Conservation (phyloP, 1,284 basidiomycete genomes). For the Lentinus polychrous region DNA sequence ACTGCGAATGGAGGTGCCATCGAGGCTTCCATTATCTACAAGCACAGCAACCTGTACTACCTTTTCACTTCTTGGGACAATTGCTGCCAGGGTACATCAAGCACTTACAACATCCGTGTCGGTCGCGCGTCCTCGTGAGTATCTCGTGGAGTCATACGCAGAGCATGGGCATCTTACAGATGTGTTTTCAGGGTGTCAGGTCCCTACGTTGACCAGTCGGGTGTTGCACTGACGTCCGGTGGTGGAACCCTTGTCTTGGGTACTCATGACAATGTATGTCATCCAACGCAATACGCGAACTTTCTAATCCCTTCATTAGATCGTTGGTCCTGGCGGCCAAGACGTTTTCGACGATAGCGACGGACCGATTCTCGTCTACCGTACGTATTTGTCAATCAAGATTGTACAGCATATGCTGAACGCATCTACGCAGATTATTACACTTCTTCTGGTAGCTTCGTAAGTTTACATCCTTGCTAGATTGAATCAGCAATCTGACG, state of each 20-base stretch:
- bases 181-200: constrained; percentile 28
- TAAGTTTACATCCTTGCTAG: not conserved
- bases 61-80: constrained; percentile 52
- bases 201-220: constrained; percentile 40
- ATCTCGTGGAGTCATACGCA: not conserved
- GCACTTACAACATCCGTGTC: constrained; percentile 56
- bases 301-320: constrained; percentile 21
- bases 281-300: not conserved
- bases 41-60: constrained; percentile 42
- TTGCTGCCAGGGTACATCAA: constrained; percentile 44
- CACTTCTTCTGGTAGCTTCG: constrained; percentile 15
- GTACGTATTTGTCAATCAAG: too few species aligned
- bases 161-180: not conserved
- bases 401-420: too few species aligned
- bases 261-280: constrained; percentile 35
- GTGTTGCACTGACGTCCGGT: constrained; percentile 38
- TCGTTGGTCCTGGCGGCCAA: constrained; percentile 42
- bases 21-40: constrained; percentile 41
- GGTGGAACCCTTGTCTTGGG: constrained; percentile 48
- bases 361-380: constrained; percentile 35
- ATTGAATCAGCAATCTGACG: not conserved
- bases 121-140: constrained; percentile 39
- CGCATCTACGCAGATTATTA: not conserved
- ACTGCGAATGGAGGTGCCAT: constrained; percentile 36
- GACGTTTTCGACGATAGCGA: constrained; percentile 31